Base-by-base conservation (phyloP, 2,329 filamentous ascomycete species). In the Ascochyta koolunga region DNA sequence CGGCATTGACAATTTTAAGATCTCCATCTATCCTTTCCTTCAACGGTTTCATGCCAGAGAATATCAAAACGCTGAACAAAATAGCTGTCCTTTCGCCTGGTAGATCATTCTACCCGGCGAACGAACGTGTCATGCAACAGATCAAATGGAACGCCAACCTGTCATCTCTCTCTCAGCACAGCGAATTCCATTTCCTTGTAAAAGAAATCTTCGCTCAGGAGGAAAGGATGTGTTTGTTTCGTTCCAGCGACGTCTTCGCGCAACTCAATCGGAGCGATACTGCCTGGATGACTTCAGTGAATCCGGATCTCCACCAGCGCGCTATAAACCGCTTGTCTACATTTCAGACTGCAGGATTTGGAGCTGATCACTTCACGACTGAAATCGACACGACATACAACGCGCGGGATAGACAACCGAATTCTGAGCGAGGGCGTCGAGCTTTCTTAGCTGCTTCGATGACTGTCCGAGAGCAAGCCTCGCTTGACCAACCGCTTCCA, bases 21-120 rank as follows among this genome's bases (percentile, higher is more conserved):
- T 83, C 80, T 0, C 82, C 81, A 0, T 75, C 81, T 0, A 67
- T 84, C 0, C 64, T 70, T 16, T 87, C 84, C 0, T 80, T 82
- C 40, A 66, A 73, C 2, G 40, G 59, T 0, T 68, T 86, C 0
- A 47, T 31, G 0, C 3, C 38, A 3, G 45, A 56, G 0, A 54
- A 67, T 24, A 7, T 68, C 0, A 41, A 54, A 0, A 22, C 69
- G 0, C 61, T 79, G 0, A 7, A 24, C 5, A 8, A 29, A 0
- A 70, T 78, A 13, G 67, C 71, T 0, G 15, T 16, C 0, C 64
- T 76, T 2, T 75, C 72, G 2, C 76, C 78, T 3, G 15, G 13
- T 0, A 65, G 78, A 25, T 33, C 53, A 0, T 83, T 76, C 50
- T 83, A 84, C 58, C 81, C 82, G 0, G 40, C 45, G 4, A 47